Base-by-base conservation (phyloP, 345 rosid genomes). In the Rhodamnia rubescens region DNA sequence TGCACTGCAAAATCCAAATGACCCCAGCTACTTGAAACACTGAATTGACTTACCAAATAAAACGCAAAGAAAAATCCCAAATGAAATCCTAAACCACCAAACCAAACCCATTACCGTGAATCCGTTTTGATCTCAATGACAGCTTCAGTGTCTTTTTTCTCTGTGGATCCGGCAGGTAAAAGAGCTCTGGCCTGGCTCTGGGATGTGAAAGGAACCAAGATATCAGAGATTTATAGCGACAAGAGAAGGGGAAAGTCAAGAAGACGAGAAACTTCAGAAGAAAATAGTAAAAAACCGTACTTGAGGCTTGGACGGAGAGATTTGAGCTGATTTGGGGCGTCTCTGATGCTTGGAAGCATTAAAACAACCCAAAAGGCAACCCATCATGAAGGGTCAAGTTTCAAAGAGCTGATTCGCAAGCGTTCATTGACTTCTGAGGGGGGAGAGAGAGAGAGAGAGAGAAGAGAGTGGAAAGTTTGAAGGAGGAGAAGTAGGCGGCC, bases 351-450 rank as follows among this genome's bases (percentile, higher is more conserved):
- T 91, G 81, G 91, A 88, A 86, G 91, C 52, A 87, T 92, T 87
- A 86, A 94, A 93, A 88, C 94, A 94, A 51, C 88, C 88, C 49
- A 89, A 85, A 90, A 90, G 86, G 89, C 95, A 92, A 47, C 91
- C 91, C 97, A 93, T 93, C 78, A 85, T 86, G 74, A 85, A 32
- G 9, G 24, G 49, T 40, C 40, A 47, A 85, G 47, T 10, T 74
- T 56, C 50, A 75, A 78, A 40, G 51, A 55, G 74, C 29, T 14
- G 40, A 9, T 49, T 52, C 49, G 14, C 21, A 44, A 26, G 22
- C 82, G 10, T 26, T 50, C 81, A 57, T 55, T 14, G n/a, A 74
- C 78, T 47, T 74, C 29, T 36, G 24, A 24, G 81, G 83, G 80
- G 86, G 78, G 74, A 80, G 83, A 2, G 40, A 36, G 40, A 36